Evolutionary conservation across 208 protist species (phyloP).

Genomic region (Leishmania tarentolae): DNA sequence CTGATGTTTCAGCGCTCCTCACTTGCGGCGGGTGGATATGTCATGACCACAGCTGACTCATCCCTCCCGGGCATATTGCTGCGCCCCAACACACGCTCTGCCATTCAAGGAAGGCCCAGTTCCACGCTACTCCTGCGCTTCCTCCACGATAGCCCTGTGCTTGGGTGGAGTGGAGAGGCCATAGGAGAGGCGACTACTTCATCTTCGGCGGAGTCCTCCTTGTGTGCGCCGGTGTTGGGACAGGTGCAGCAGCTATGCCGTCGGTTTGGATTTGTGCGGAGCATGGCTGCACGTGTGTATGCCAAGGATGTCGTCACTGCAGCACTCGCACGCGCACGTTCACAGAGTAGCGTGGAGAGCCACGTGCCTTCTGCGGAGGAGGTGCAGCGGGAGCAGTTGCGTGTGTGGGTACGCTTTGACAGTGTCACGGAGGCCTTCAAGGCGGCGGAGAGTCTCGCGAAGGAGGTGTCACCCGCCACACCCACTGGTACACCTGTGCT

Average conservation of each 20-base stretch:
- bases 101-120: constrained; percentile 66
- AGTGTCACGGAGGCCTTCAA: constrained; percentile 84
- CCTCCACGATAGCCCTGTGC: constrained; percentile 13
- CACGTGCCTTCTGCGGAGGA: constrained; percentile 16
- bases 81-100: constrained; percentile 4
- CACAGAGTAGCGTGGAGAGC: background rate
- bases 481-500: constrained; percentile 24
- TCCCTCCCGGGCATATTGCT: constrained; percentile 1
- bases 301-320: constrained; percentile 20
- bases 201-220: constrained; percentile 3
- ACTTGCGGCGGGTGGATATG: constrained; percentile 73
- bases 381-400: constrained; percentile 44
- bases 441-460: constrained; percentile 57
- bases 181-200: constrained; percentile 23
- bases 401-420: constrained; percentile 85
- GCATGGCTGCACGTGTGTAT: constrained; percentile 40
- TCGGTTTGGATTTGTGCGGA: constrained; percentile 62
- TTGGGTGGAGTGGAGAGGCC: constrained; percentile 5
- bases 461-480: background rate
- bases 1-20: constrained; percentile 65
- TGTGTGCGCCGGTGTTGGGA: constrained; percentile 35
- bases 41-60: constrained; percentile 32
- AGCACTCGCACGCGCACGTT: constrained; percentile 6
- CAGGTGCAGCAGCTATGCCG: constrained; percentile 48
- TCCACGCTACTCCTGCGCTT: constrained; percentile 78